These are phyloP conservation scores for Malus asiatica DNA, from an alignment of 306 rosid genomes.

Conservation along the genomic window DNA sequence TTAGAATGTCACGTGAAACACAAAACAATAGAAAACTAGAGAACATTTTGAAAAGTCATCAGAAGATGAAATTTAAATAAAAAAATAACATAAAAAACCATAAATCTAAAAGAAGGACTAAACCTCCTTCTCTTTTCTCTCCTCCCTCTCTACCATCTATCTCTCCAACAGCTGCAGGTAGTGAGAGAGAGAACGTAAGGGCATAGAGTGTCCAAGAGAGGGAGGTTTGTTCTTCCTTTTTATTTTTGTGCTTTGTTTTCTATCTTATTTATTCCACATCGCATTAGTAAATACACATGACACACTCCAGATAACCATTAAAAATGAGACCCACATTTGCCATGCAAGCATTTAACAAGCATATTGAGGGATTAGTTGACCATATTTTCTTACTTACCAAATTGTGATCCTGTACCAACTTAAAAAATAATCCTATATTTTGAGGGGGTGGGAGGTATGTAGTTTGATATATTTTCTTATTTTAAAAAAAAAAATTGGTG, in stretches of 20 bases:
- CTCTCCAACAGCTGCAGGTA: neutral
- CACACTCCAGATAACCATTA: neutral
- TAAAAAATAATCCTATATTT: neutral
- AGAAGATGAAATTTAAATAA: neutral
- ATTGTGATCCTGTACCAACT: neutral
- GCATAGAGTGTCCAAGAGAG: neutral
- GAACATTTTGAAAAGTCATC: neutral
- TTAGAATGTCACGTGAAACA: neutral
- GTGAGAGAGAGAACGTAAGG: neutral
- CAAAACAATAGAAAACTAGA: neutral
- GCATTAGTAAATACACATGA: neutral
- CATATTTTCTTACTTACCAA: neutral
- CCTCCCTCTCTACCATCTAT: neutral
- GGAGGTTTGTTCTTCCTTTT: neutral
- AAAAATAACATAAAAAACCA: neutral
- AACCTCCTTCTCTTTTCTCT: neutral
- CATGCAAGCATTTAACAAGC: neutral
- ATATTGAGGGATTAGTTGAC: neutral
- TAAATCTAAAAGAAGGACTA: neutral
- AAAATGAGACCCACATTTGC: neutral
- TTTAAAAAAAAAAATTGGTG: neutral
- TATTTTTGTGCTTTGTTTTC: neutral
- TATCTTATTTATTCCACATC: neutral
- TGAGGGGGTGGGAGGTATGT: neutral
- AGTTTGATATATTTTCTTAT: neutral